Percentiles rank a stretch among this genome's conserved stretches.
Evolutionary conservation across 352 stramenopile genomes (phyloP).

Genomic region (Globisporangium okanoganense): DNA sequence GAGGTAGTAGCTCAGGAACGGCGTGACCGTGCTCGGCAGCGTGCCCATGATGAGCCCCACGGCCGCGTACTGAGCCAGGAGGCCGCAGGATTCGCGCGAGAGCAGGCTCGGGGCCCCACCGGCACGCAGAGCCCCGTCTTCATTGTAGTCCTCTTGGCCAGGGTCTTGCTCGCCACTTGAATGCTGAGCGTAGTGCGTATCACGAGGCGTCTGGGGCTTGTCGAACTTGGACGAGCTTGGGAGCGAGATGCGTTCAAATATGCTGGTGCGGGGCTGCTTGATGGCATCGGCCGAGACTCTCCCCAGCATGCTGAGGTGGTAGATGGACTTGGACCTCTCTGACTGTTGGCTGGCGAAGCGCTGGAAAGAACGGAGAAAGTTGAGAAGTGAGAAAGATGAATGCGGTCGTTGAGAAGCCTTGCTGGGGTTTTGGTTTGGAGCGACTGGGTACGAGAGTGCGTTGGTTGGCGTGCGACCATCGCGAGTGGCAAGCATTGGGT

Average conservation of each 20-base stretch:
- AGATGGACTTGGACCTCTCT: neutral
- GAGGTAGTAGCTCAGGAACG: conserved; percentile 56
- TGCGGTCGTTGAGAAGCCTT: no score
- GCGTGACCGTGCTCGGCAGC: conserved; percentile 45
- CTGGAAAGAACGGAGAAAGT: neutral
- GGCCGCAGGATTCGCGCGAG: conserved; percentile 44
- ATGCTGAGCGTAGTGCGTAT: neutral
- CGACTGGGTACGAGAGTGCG: neutral
- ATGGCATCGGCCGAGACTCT: neutral
- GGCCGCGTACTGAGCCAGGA: conserved; percentile 49
- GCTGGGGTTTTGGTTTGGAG: no score
- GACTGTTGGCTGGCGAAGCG: neutral
- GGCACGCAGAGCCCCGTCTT: conserved; percentile 26
- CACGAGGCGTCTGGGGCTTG: neutral
- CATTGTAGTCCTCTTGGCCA: neutral
- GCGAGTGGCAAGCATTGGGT: no score
- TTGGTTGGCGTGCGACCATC: neutral
- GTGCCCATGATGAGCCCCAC: conserved; percentile 48
- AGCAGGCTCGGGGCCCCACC: conserved; percentile 37
- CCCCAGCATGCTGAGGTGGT: neutral
- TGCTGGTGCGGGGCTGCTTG: neutral
- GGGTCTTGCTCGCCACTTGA: neutral
- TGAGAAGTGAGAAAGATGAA: neutral
- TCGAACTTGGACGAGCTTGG: neutral
- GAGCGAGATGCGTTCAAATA: neutral